Evolutionary conservation across 2,329 filamentous ascomycete species (phyloP), one percentile per base, ranked within the genome.

Genomic region (Tolypocladium paradoxum): DNA sequence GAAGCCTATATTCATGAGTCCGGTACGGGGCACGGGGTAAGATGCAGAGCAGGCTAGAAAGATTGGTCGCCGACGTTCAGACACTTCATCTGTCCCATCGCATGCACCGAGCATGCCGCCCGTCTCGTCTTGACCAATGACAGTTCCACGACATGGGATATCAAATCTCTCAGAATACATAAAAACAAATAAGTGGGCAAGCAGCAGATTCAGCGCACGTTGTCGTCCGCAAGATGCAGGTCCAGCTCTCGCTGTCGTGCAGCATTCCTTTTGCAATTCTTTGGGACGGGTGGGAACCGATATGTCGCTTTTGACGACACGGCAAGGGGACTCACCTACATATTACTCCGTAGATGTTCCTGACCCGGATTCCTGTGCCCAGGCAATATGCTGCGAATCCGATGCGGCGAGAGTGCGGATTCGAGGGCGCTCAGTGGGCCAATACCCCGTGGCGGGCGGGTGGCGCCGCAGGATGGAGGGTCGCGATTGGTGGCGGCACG

Each of bases 401-500:
- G 38, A 43, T 24, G 37, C 37, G n/a, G 37, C 20, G 14, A 7
- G 5, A 29, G 24, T 9, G 43, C 24, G 29, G 43, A 46, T 46
- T 46, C 43, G 9, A 27, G 16, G 43, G 16, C 8, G 16, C 43
- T n/a, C n/a, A n/a, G n/a, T n/a, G n/a, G n/a, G n/a, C 40, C 16
- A 18, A 18, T 48, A 16, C 46, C 31, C 29, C 29, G 46, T 48
- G 46, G 46, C 46, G 31, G 29, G 48, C 48, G 48, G 48, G 48
- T 49, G 48, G 48, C 48, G 48, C 48, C 48, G 53, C 22, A 20
- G 45, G 27, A 51, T 22, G 22, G 49, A 38, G 36, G 35, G 47
- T 36, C 27, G 35, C 46, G 34, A 53, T 55, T 56, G 53, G 54
- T 38, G 29, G 47, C 40, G 51, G 51, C 49, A 33, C 6, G 22